Evolutionary conservation across 768 basidiomycete species (phyloP).

Genomic region (Mycena sanguinolenta): DNA sequence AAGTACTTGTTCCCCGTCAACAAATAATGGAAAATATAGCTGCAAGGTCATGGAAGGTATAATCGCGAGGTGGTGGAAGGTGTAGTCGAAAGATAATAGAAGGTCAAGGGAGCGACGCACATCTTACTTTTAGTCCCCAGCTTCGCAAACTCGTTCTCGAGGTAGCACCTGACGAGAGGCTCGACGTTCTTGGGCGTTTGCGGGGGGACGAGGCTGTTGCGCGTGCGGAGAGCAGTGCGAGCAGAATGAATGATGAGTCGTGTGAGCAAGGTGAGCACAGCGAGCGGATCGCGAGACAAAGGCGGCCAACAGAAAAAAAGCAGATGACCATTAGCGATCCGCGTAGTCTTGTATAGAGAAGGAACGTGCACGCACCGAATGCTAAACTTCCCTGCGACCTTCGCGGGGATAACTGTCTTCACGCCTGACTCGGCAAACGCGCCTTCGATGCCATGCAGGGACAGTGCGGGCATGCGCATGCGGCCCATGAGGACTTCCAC

Average conservation of each 20-base stretch:
- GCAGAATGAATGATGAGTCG: no score
- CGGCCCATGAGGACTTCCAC: slow-evolving; percentile 84
- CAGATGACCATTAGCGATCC: no score
- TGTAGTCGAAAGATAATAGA: no score
- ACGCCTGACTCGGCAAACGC: slow-evolving; percentile 87
- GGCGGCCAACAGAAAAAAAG: no score
- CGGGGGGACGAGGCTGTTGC: slow-evolving; percentile 87
- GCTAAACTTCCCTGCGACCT: slow-evolving; percentile 93
- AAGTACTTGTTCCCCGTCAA: no score
- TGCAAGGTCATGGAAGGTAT: no score
- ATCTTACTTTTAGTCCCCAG: slow-evolving; percentile 88
- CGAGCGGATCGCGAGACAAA: no score
- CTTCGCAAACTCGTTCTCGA: slow-evolving; percentile 86
- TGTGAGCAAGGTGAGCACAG: no score
- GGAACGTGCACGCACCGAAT: slow-evolving; percentile 70
- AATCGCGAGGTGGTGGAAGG: no score
- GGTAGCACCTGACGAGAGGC: slow-evolving; percentile 76
- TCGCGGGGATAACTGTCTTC: slow-evolving; percentile 96
- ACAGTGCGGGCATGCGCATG: slow-evolving; percentile 91
- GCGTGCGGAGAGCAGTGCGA: no score
- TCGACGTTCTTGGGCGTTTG: slow-evolving; percentile 84
- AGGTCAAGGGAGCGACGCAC: slow-evolving; percentile 12
- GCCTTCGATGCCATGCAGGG: slow-evolving; percentile 95
- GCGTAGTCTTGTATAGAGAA: no score
- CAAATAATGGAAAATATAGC: background rate